Conservation (phyloP, 352 stramenopile species). For the Nothophytophthora sp. region DNA sequence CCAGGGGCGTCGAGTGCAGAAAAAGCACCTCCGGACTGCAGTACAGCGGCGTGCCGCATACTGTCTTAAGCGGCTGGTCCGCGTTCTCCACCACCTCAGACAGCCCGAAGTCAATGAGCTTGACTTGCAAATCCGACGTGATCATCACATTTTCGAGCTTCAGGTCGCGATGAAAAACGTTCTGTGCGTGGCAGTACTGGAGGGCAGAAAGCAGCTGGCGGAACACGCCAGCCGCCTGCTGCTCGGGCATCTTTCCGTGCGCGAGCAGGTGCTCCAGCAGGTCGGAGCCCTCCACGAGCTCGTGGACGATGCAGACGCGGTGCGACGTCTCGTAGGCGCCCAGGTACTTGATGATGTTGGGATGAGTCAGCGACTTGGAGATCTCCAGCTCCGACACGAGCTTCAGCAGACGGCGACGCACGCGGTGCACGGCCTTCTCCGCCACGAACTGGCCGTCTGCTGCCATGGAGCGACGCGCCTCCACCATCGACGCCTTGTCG, state of each 20-base stretch:
- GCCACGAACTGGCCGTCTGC: slow-evolving; percentile 54
- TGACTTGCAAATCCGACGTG: slow-evolving; percentile 90
- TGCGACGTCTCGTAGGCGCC: slow-evolving; percentile 80
- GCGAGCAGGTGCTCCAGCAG: slow-evolving; percentile 73
- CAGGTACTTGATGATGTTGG: slow-evolving; percentile 80
- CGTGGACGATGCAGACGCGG: slow-evolving; percentile 78
- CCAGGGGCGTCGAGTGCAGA: slow-evolving; percentile 32
- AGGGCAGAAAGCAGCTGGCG: slow-evolving; percentile 91
- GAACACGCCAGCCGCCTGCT: slow-evolving; percentile 56
- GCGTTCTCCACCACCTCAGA: slow-evolving; percentile 82
- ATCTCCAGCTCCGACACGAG: slow-evolving; percentile 87
- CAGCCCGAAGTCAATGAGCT: slow-evolving; percentile 97
- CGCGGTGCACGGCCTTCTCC: slow-evolving; percentile 75
- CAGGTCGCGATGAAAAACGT: slow-evolving; percentile 95
- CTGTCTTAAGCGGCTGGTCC: slow-evolving; percentile 66
- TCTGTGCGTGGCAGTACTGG: slow-evolving; percentile 89
- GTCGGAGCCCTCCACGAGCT: slow-evolving; percentile 75
- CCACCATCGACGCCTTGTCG: slow-evolving; percentile 83
- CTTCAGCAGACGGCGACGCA: slow-evolving; percentile 71
- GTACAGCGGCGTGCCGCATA: slow-evolving; percentile 83
- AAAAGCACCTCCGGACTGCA: slow-evolving; percentile 83
- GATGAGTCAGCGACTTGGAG: slow-evolving; percentile 64
- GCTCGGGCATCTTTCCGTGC: slow-evolving; percentile 72
- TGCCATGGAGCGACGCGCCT: slow-evolving; percentile 75
- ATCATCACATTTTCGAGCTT: slow-evolving; percentile 97